phyloP scores from a whole-genome alignment of 2,329 filamentous ascomycete genomes.

The Stylonectria norvegica region DNA sequence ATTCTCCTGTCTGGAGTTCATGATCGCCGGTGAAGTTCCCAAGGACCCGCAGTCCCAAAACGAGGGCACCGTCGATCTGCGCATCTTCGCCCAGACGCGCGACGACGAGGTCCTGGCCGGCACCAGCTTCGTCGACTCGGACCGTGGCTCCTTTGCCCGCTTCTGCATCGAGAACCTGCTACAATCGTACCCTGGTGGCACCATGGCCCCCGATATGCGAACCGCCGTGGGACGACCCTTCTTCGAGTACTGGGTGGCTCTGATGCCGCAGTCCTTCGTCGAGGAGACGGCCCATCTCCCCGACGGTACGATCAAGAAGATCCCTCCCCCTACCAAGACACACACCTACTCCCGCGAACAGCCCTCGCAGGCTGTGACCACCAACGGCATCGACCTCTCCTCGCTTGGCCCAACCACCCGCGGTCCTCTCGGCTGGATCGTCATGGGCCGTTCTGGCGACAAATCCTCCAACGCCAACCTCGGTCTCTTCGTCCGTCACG shows the following conservation, averaged over 20 bases:
- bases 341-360: conserved; percentile 12
- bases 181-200: conserved; percentile 42
- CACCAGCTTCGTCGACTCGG: conserved; percentile 31
- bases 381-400: conserved; percentile 12
- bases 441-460: conserved; percentile 32
- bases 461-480: conserved; percentile 42
- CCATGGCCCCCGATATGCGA: conserved; percentile 36
- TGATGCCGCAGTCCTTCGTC: conserved; percentile 24
- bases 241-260: conserved; percentile 23
- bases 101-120: conserved; percentile 30
- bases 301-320: conserved; percentile 12
- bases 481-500: conserved; percentile 41
- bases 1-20: conserved; percentile 32
- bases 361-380: conserved; percentile 18
- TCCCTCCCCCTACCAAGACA: conserved; percentile 9
- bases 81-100: conserved; percentile 43
- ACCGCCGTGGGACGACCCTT: conserved; percentile 33
- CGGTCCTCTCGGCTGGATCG: conserved; percentile 28
- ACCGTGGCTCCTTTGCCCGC: conserved; percentile 22
- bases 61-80: conserved; percentile 44
- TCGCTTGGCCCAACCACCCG: conserved; percentile 20
- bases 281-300: conserved; percentile 14
- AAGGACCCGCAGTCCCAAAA: conserved; percentile 39
- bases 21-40: conserved; percentile 34
- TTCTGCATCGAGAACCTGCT: conserved; percentile 27